Conservation (phyloP, 352 stramenopile genomes). For the Pythium utonaiense region DNA sequence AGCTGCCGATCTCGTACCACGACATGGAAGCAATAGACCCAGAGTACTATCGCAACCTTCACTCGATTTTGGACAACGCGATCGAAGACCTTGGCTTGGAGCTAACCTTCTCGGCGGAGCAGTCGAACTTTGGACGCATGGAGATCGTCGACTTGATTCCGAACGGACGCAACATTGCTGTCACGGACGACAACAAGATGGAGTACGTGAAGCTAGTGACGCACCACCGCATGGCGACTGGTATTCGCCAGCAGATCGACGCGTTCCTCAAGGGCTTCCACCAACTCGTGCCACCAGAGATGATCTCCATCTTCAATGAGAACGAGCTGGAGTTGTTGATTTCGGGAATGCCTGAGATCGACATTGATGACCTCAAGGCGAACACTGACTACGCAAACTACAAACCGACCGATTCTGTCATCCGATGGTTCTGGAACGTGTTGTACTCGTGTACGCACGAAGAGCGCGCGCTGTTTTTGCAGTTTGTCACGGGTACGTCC, state of each 20-base stretch:
- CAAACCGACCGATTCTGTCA: constrained; percentile 85
- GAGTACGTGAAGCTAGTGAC: constrained; percentile 94
- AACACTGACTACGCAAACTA: constrained; percentile 94
- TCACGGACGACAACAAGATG: constrained; percentile 94
- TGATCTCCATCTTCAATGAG: constrained; percentile 94
- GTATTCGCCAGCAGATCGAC: constrained; percentile 94
- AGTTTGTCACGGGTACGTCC: constrained; percentile 92
- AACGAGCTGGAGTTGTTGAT: constrained; percentile 93
- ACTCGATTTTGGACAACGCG: constrained; percentile 86
- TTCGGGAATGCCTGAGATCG: constrained; percentile 91
- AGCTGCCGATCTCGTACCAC: constrained; percentile 94
- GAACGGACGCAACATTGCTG: constrained; percentile 77
- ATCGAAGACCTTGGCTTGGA: constrained; percentile 86
- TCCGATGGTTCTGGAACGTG: constrained; percentile 94
- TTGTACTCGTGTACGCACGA: constrained; percentile 90
- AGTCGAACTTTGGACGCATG: constrained; percentile 88
- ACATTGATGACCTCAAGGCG: constrained; percentile 92
- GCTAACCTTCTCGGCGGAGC: constrained; percentile 91
- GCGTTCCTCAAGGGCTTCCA: constrained; percentile 90
- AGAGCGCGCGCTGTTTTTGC: constrained; percentile 89
- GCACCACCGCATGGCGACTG: constrained; percentile 98
- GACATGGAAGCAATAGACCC: constrained; percentile 99
- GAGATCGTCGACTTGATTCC: constrained; percentile 89
- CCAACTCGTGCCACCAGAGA: constrained; percentile 84
- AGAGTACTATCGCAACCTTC: constrained; percentile 93